These are phyloP conservation scores for Neonectria magnoliae DNA, from an alignment of 2,329 filamentous ascomycete species.

Conservation along the genomic window DNA sequence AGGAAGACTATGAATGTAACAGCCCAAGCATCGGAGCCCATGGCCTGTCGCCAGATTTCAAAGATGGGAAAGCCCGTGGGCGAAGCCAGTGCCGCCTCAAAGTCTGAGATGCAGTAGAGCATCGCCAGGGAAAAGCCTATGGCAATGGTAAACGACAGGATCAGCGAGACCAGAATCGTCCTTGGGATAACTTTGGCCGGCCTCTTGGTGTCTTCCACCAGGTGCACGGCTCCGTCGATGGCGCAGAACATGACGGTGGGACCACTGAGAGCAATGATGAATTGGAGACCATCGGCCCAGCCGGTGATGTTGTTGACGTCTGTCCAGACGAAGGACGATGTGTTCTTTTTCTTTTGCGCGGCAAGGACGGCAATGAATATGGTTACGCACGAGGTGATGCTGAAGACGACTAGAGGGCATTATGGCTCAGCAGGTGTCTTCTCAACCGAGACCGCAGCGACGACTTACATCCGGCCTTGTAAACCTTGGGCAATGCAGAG, in stretches of 20 bases:
- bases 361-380: constrained; percentile 4
- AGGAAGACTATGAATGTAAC: not conserved
- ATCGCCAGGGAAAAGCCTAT: not conserved
- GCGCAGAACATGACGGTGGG: constrained; percentile 10
- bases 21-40: not conserved
- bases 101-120: constrained; percentile 5
- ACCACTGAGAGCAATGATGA: constrained; percentile 1
- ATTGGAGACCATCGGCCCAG: not conserved
- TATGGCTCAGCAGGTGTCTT: not conserved
- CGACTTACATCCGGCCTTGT: not conserved
- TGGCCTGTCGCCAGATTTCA: constrained; percentile 11
- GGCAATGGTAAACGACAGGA: not conserved
- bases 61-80: not conserved
- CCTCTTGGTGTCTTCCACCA: not conserved
- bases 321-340: constrained; percentile 1
- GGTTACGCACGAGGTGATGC: not conserved
- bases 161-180: not conserved
- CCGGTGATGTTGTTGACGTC: not conserved
- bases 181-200: constrained; percentile 2
- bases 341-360: not conserved
- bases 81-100: not conserved
- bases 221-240: constrained; percentile 1
- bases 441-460: no score
- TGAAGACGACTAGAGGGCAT: not conserved
- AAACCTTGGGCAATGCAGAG: not conserved